Base-by-base conservation (phyloP, 116 monocot species). In the Papilionanthe hybrid region DNA sequence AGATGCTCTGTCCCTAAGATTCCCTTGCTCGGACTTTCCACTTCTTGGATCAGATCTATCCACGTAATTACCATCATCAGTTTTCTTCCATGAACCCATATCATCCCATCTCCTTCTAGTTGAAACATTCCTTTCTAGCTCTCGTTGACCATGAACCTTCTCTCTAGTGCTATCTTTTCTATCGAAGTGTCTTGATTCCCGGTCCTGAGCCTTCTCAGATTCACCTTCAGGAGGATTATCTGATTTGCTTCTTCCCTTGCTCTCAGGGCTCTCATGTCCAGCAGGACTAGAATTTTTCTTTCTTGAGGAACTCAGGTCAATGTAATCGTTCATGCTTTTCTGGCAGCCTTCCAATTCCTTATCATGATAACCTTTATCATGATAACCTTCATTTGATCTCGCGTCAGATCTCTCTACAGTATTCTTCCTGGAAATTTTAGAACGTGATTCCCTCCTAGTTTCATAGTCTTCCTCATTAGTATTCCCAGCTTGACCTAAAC, bases 401-500 rank as follows among this genome's bases (percentile, higher is more conserved):
- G 77, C 79, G 42, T 88, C 88, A 9, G 65, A 42, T 55, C 85
- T 83, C 67, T 88, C 95, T 12, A 88, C 90, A 20, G 71, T n/a
- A 76, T 71, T 90, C 81, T 80, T 96, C 65, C 93, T 90, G 22
- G 79, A 63, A 63, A 76, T 48, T 84, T 89, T 92, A 23, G 88
- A 83, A 9, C 90, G 83, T 1, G 86, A 87, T 17, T 87, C 91
- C 78, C 81, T 88, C 49, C 81, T 88, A 9, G 18, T 22, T 7
- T 84, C 83, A 75, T 89, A 90, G 10, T 92, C 91, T 75, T 88
- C 89, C n/a, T 91, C 91, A 71, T 93, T 89, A 48, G 79, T 81
- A 78, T 82, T 86, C n/a, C 65, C 87, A n/a, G 72, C 75, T 13
- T 63, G 76, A 71, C 77, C 81, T 9, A 84, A 84, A 41, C 84